phyloP scores from a whole-genome alignment of 164 flowering plant species.

The Hamamelis virginiana region DNA sequence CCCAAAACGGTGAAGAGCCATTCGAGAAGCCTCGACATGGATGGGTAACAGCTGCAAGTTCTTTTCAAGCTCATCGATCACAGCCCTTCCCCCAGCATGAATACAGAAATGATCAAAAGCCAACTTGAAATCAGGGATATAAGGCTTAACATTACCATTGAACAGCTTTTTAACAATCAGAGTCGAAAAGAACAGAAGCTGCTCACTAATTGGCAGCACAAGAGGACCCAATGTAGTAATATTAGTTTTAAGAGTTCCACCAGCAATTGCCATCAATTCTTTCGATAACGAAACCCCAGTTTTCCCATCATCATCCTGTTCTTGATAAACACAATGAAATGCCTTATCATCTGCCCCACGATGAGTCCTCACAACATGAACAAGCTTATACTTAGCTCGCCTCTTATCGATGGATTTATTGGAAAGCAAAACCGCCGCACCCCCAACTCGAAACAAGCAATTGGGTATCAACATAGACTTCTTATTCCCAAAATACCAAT shows the following conservation, averaged over 20 bases:
- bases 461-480: conserved; percentile 50
- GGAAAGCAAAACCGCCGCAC: conserved; percentile 40
- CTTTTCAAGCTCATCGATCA: conserved; percentile 49
- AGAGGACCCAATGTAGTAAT: conserved; percentile 49
- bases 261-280: conserved; percentile 47
- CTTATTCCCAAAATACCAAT: conserved; percentile 45
- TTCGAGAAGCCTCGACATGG: conserved; percentile 46
- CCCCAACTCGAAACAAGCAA: conserved; percentile 46
- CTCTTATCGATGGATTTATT: conserved; percentile 29
- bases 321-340: conserved; percentile 38
- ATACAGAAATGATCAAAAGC: conserved; percentile 52
- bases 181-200: conserved; percentile 37
- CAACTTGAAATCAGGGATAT: conserved; percentile 44
- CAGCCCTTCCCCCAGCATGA: conserved; percentile 35
- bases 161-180: conserved; percentile 32
- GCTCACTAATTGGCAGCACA: conserved; percentile 47
- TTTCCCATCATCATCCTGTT: conserved; percentile 36
- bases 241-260: conserved; percentile 38
- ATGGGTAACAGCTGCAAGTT: conserved; percentile 30
- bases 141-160: conserved; percentile 33
- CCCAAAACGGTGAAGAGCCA: conserved; percentile 44
- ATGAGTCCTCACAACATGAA: conserved; percentile 43
- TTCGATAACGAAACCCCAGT: conserved; percentile 42
- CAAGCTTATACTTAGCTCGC: conserved; percentile 42
- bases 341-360: conserved; percentile 41